phyloP scores from a whole-genome alignment of 192 early-diverging fungal species.

The Umbelopsis isabellina region DNA sequence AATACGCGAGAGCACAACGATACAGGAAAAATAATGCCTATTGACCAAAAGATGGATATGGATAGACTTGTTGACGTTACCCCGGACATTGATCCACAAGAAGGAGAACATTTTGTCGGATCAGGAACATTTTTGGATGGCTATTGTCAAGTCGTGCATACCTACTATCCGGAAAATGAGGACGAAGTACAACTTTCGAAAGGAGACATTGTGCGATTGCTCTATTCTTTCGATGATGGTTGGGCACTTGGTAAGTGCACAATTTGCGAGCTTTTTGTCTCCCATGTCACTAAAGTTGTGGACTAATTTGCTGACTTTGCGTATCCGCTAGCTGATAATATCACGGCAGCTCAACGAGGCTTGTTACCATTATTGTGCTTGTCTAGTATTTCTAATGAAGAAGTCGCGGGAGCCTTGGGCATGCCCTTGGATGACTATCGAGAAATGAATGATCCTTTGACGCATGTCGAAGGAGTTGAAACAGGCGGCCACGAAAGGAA shows the following conservation, averaged over 20 bases:
- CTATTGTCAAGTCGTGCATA: slow-evolving; percentile 19
- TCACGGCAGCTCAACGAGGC: slow-evolving; percentile 26
- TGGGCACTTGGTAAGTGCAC: slow-evolving; percentile 33
- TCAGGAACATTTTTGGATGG: slow-evolving; percentile 9
- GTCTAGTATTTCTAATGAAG: slow-evolving; percentile 19
- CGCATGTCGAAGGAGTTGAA: neutral
- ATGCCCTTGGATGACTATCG: neutral
- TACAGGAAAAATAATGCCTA: neutral
- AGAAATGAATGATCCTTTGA: neutral
- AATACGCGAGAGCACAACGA: neutral
- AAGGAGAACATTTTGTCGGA: neutral
- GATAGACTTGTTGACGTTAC: neutral
- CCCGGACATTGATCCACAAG: neutral
- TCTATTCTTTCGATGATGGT: slow-evolving; percentile 37
- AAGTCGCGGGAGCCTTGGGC: slow-evolving; percentile 11
- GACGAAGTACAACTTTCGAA: slow-evolving; percentile 29
- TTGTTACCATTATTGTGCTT: slow-evolving; percentile 35
- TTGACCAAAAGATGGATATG: neutral
- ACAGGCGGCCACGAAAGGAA: neutral
- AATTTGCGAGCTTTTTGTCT: neutral
- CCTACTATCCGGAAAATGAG: slow-evolving; percentile 23
- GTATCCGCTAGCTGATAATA: slow-evolving; percentile 23
- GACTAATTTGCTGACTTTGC: neutral
- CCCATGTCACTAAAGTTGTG: neutral
- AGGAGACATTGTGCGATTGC: slow-evolving; percentile 28